Base-by-base conservation (phyloP, 2,329 filamentous ascomycete species). In the Sporothrix phasma region DNA sequence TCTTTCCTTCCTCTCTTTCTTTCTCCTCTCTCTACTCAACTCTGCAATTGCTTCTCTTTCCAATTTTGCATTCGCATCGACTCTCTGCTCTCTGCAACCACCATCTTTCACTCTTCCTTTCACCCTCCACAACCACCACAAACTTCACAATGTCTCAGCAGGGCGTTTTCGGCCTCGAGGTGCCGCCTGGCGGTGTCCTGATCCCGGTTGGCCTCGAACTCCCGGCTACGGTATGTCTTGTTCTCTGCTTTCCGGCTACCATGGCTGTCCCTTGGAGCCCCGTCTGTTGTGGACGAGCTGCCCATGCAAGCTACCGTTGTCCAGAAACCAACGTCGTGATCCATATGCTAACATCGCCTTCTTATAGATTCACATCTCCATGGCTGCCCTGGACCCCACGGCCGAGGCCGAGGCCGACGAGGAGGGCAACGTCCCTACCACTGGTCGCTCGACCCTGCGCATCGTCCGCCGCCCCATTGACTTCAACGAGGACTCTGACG, bases 361-460 rank as follows among this genome's bases (percentile, higher is more conserved):
- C 0, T 2, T 10, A 8, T 72, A 96, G 92, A 95, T 97, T 80
- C 91, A 91, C 75, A 91, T 99, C 74, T 97, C 92, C 72, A 99
- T 99, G 94, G 94, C 95, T 72, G 94, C 94, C 69, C 88, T 99
- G 75, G 93, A 99, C 75, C 94, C 94, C 65, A 91, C 85, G 72
- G 89, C 89, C 71, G 81, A 85, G 70, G 83, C 87, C 41, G 83
- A 90, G 75, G 81, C 81, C 65, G 86, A 87, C 69, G 81, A 81
- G 65, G 82, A 83, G 61, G 82, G 81, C 71, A 85, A 87, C 72
- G 76, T 84, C 66, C 84, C 84, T 71, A 76, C 78, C 65, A 77
- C 86, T 67, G 84, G 87, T 71, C 89, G 92, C 71, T 89, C 94
- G 62, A 99, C 94, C 61, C 81, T 99, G 72, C 96, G 94, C 80